A percentile compares a stretch with the other conserved stretches of the same genome.
phyloP scores from a whole-genome alignment of 768 basidiomycete genomes.

The Plicaturopsis crispa region DNA sequence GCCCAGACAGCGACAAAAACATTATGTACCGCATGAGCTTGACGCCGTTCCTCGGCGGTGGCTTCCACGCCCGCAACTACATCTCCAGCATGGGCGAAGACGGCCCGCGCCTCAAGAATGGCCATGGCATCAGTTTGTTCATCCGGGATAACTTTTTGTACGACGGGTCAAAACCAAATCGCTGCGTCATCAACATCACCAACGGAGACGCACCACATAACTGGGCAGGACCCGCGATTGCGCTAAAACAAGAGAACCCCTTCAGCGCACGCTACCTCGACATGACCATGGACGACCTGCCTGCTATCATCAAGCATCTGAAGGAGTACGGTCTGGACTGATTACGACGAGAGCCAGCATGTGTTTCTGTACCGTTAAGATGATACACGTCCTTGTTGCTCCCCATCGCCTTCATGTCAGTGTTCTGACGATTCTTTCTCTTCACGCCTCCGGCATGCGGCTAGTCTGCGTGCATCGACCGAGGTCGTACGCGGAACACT shows the following conservation, averaged over 20 bases:
- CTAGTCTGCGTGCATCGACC: no score
- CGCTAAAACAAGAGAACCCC: neutral
- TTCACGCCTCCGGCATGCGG: no score
- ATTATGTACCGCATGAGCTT: slow-evolving; percentile 1
- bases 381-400: no score
- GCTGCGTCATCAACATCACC: neutral
- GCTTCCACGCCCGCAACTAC: neutral
- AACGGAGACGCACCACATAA: slow-evolving; percentile 1
- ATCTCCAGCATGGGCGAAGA: slow-evolving; percentile 1
- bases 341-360: no score
- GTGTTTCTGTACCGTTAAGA: no score
- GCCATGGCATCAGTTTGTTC: slow-evolving; percentile 4
- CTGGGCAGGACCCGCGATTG: slow-evolving; percentile 5
- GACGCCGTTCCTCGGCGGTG: neutral
- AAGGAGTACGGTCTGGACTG: no score
- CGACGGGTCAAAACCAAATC: slow-evolving; percentile 10
- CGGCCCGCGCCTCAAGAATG: neutral
- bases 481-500: no score
- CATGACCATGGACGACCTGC: slow-evolving; percentile 2
- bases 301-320: neutral
- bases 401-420: no score
- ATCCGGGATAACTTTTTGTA: slow-evolving; percentile 11
- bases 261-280: neutral
- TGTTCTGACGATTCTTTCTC: no score
- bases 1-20: neutral